Base-by-base conservation (phyloP, 805 yeast species). In the Cyberlindnera amylophila region DNA sequence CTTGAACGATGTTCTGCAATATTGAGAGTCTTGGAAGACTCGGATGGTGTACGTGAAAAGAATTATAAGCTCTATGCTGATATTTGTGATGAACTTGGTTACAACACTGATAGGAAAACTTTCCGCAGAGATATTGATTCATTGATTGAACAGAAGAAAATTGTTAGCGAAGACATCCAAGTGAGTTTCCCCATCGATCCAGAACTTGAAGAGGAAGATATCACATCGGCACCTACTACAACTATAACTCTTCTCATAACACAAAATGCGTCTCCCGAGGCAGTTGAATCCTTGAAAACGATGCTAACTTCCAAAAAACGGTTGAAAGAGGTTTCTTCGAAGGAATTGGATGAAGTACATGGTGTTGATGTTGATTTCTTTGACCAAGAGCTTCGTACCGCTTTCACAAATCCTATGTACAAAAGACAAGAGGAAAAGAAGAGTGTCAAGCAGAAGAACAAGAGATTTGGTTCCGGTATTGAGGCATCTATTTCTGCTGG, bases 101-200 rank as follows among this genome's bases (percentile, higher is more conserved):
- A 74, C 12, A 59, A 59, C 1, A 65, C 79, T 14, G 90, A 83
- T 50, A 70, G 75, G 27, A 72, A 70, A 39, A 83, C 90, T 0
- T 53, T 76, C 11, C 53, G 57, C 6, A 68, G 72, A 6, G 82
- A 77, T 48, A 63, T 75, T 0, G 48, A 51, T 1, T 44, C 52
- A 4, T 59, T 79, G 23, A 60, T 59, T 4, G 46, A 50, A 0
- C 59, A 66, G 11, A 64, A 68, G 6, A 52, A 55, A 26, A 37
- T 71, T 10, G 8, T 32, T 4, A 13, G 21, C 9, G 54, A 54
- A 17, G 55, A 21, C 9, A 21, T 21, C 24, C 24, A 57, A 11
- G 38, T 62, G 9, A 44, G 41, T 3, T 49, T 62, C 9, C 47
- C 54, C 4, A 54, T 54, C 1, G 54, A 56, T 7, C 36, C 60